Conservation (phyloP, 2,329 filamentous ascomycete genomes). For the Venturia oleaginea region DNA sequence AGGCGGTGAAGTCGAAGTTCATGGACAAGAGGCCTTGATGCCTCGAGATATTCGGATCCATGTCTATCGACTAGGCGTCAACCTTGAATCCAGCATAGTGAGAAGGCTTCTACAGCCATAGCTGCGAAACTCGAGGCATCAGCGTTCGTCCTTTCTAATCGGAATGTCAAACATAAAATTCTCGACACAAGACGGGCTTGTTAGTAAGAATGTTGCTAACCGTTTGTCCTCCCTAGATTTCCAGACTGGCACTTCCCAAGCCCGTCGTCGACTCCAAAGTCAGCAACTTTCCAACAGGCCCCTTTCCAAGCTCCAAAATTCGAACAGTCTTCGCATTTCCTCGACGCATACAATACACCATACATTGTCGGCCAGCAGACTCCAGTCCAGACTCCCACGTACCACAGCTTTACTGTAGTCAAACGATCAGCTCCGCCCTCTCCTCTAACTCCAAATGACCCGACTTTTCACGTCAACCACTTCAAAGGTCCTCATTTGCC, state of each 20-base stretch:
- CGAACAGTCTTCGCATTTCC: slow-evolving; percentile 36
- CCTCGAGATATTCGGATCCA: not conserved
- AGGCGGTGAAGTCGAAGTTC: not conserved
- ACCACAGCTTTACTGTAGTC: slow-evolving; percentile 25
- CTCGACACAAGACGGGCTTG: slow-evolving; percentile 6
- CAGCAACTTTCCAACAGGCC: slow-evolving; percentile 30
- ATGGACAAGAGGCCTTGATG: slow-evolving; percentile 2
- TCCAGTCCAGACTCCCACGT: slow-evolving; percentile 33
- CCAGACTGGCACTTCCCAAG: slow-evolving; percentile 42
- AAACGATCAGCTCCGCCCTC: slow-evolving; percentile 26
- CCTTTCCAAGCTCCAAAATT: slow-evolving; percentile 38
- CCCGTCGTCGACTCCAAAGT: slow-evolving; percentile 40
- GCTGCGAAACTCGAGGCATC: slow-evolving; percentile 9
- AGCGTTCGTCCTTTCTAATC: not conserved
- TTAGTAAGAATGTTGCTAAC: slow-evolving; percentile 9
- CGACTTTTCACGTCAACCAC: slow-evolving; percentile 52
- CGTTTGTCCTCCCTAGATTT: slow-evolving; percentile 23
- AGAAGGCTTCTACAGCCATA: not conserved
- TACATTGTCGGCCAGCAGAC: slow-evolving; percentile 32
- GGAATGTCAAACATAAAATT: not conserved
- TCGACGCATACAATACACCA: slow-evolving; percentile 42
- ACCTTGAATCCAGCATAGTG: slow-evolving; percentile 1
- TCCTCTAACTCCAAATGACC: slow-evolving; percentile 29
- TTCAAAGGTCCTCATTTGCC: slow-evolving; percentile 45
- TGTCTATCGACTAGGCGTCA: slow-evolving; percentile 9